These are phyloP conservation scores for Spathaspora girioi DNA, from an alignment of 805 yeast species.

Conservation along the genomic window DNA sequence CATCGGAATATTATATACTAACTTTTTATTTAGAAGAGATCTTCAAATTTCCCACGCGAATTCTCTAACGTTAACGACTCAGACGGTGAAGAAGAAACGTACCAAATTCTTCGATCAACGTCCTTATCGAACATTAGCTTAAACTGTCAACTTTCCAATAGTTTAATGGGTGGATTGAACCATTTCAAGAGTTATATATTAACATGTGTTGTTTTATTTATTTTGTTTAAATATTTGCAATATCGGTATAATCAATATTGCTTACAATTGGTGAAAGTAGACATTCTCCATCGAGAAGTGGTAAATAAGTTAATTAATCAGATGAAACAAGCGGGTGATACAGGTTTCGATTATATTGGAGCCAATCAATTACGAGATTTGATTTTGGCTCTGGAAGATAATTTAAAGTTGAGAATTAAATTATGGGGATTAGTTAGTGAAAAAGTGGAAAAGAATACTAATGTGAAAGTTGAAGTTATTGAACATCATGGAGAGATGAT, in stretches of 20 bases:
- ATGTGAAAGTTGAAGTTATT: conserved; percentile 55
- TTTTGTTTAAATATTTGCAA: conserved; percentile 22
- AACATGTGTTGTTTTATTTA: conserved; percentile 11
- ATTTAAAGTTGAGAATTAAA: conserved; percentile 35
- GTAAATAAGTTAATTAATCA: conserved; percentile 49
- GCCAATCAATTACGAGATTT: conserved; percentile 71
- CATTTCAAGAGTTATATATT: conserved; percentile 20
- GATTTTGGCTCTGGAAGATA: conserved; percentile 41
- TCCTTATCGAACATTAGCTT: conserved; percentile 61
- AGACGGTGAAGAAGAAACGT: conserved; percentile 33
- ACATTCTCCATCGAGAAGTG: conserved; percentile 45
- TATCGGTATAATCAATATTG: conserved; percentile 34
- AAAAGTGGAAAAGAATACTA: conserved; percentile 61
- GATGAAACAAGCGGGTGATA: conserved; percentile 15
- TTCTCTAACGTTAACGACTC: conserved; percentile 25
- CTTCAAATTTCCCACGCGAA: conserved; percentile 11
- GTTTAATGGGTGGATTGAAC: conserved; percentile 37
- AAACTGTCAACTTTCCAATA: conserved; percentile 53
- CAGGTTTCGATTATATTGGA: conserved; percentile 50
- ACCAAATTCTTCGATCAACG: conserved; percentile 68
- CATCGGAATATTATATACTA: conserved; percentile 16
- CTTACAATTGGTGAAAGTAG: conserved; percentile 38
- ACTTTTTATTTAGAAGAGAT: conserved; percentile 16
- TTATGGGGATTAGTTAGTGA: conserved; percentile 59
- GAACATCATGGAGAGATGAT: conserved; percentile 86